These are phyloP conservation scores for Gossypium schwendimanii DNA, from an alignment of 441 rosid species.

Conservation along the genomic window DNA sequence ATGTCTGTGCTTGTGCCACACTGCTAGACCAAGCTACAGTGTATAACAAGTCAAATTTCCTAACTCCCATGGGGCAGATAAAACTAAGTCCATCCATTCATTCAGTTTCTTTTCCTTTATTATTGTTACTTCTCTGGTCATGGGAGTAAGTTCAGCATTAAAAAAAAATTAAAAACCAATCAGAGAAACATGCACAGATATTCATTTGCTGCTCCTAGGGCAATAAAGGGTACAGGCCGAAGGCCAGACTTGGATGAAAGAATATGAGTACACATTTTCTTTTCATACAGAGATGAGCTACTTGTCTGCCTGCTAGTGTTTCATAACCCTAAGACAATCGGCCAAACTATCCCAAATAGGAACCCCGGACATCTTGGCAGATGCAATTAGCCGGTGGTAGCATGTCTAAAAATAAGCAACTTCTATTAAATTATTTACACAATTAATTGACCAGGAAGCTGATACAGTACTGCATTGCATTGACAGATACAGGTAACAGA, in stretches of 20 bases:
- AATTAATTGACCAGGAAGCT: background rate
- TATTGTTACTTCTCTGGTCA: background rate
- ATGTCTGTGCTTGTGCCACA: background rate
- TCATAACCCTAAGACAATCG: constrained; percentile 1
- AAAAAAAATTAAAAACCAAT: background rate
- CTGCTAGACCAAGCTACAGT: background rate
- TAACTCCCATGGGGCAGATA: background rate
- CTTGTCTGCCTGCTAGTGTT: background rate
- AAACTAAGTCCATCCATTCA: background rate
- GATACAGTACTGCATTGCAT: constrained; percentile 4
- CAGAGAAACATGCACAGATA: background rate
- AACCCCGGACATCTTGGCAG: background rate
- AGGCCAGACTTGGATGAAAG: background rate
- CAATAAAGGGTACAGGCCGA: background rate
- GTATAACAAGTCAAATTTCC: background rate
- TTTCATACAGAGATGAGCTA: background rate
- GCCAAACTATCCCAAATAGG: background rate
- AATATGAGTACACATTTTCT: background rate
- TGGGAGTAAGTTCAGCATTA: background rate
- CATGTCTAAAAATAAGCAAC: constrained; percentile 1
- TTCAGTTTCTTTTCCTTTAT: background rate
- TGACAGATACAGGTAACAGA: background rate
- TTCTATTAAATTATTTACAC: background rate
- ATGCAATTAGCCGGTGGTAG: background rate
- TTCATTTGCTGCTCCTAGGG: background rate